Evolutionary conservation across 257 asterid species (phyloP).

Genomic region (Nicotiana otophora): DNA sequence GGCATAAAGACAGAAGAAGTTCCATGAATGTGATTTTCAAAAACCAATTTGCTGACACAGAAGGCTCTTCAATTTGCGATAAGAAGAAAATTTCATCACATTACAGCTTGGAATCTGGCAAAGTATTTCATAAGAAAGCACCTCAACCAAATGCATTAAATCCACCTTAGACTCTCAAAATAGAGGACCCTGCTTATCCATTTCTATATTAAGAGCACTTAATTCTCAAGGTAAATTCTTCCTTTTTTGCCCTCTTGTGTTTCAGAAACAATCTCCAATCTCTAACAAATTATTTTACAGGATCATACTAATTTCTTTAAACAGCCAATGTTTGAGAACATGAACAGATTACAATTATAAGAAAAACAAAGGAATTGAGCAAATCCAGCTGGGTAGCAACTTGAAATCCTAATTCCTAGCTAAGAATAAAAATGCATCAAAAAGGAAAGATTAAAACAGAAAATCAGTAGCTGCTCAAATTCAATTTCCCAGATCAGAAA

Average conservation of each 20-base stretch:
- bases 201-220: background rate
- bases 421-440: background rate
- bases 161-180: background rate
- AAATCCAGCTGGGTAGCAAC: background rate
- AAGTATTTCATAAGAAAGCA: background rate
- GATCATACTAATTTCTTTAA: background rate
- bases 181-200: background rate
- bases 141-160: background rate
- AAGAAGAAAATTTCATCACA: background rate
- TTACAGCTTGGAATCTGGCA: background rate
- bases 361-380: background rate
- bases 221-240: background rate
- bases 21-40: background rate
- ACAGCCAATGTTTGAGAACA: background rate
- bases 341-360: background rate
- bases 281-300: background rate
- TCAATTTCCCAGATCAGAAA: constrained; percentile 14
- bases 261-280: constrained; percentile 1
- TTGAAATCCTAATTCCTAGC: background rate
- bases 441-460: background rate
- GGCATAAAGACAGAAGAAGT: background rate
- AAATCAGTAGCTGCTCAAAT: background rate
- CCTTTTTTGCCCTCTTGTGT: background rate
- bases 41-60: background rate
- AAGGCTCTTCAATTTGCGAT: background rate